phyloP scores from a whole-genome alignment of 2,329 filamentous ascomycete genomes.

The Thermomyces lanuginosus region DNA sequence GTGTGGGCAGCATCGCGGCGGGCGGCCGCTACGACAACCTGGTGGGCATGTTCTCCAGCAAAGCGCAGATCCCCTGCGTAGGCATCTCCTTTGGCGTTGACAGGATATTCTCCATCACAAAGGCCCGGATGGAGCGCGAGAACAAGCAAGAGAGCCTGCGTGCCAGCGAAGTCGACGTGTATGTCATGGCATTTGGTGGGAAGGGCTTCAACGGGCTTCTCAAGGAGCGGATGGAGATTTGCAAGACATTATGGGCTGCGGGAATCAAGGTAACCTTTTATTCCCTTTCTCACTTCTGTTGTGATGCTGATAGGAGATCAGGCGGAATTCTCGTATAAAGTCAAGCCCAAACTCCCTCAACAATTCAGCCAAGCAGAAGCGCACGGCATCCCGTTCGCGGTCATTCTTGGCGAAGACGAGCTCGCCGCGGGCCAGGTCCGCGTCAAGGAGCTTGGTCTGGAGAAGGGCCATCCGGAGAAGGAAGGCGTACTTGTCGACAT shows the following conservation, averaged over 20 bases:
- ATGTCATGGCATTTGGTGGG: constrained; percentile 85
- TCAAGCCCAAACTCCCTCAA: constrained; percentile 70
- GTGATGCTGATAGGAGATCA: constrained; percentile 16
- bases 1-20: constrained; percentile 75
- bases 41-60: constrained; percentile 83
- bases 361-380: constrained; percentile 86
- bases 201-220: constrained; percentile 69
- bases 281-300: not conserved
- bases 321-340: constrained; percentile 79
- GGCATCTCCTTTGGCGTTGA: constrained; percentile 91
- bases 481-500: constrained; percentile 62
- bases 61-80: constrained; percentile 73
- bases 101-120: constrained; percentile 84
- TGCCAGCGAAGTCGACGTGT: constrained; percentile 70
- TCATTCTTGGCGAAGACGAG: constrained; percentile 87
- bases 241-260: constrained; percentile 63
- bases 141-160: constrained; percentile 40
- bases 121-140: constrained; percentile 51
- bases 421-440: constrained; percentile 66
- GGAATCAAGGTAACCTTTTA: constrained; percentile 52
- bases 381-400: constrained; percentile 63
- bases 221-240: constrained; percentile 68
- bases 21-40: constrained; percentile 86
- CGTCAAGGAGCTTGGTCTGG: constrained; percentile 70
- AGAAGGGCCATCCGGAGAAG: constrained; percentile 75